Percentiles rank a stretch among this genome's conserved stretches.
Evolutionary conservation across 2,329 filamentous ascomycete genomes (phyloP).

Genomic region (Davidsoniella neocaledoniae): DNA sequence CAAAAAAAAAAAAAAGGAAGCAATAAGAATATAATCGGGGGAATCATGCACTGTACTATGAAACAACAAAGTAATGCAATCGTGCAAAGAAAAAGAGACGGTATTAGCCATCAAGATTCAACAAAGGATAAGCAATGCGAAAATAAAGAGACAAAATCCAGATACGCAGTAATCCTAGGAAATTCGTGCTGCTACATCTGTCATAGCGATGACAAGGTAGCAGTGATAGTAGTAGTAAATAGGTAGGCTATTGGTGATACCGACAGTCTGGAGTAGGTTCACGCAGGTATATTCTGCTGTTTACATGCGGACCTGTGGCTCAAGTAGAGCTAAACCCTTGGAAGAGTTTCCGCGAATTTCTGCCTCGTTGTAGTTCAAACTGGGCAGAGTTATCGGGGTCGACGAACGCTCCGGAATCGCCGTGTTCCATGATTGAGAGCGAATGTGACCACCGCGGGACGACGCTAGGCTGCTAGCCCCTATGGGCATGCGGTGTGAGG

Average conservation of each 20-base stretch:
- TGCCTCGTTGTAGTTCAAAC: constrained; percentile 2
- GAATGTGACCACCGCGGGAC: background rate
- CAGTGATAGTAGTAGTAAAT: too few relatives aligned
- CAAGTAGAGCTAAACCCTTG: constrained; percentile 1
- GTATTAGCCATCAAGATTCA: background rate
- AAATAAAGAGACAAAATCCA: background rate
- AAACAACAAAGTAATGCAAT: background rate
- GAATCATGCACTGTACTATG: background rate
- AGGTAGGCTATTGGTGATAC: too few relatives aligned
- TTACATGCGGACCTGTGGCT: constrained; percentile 8
- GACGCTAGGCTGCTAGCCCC: too few relatives aligned
- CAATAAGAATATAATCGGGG: background rate
- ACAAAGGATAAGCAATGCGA: background rate
- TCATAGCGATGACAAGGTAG: background rate
- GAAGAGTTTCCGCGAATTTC: constrained; percentile 2
- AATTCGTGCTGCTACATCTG: background rate
- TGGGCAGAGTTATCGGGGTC: constrained; percentile 3
- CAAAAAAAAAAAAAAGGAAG: background rate
- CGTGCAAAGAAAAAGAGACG: too few relatives aligned
- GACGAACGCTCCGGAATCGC: background rate
- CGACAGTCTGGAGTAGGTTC: too few relatives aligned
- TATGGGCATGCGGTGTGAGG: background rate
- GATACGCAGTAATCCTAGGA: background rate
- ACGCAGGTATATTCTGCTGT: background rate
- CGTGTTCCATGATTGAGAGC: constrained; percentile 11